A percentile compares a stretch with the other conserved stretches of the same genome.
Conservation (phyloP, 202 grass and related monocot species). For the Digitaria exilis region DNA sequence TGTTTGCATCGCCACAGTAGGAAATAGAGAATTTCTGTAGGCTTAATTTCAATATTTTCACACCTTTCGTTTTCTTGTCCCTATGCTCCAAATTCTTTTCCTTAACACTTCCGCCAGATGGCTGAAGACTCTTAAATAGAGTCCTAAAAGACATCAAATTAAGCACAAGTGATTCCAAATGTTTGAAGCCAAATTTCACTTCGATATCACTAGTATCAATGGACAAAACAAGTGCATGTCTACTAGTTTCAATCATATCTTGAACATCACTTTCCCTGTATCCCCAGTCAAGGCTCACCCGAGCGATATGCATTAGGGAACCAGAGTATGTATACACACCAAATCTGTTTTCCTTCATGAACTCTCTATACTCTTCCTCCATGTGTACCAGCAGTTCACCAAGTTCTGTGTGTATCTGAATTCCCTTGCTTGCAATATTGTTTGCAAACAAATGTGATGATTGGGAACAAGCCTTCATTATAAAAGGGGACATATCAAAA, state of each 20-base stretch:
- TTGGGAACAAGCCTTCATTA: constrained; percentile 77
- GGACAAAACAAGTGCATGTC: constrained; percentile 69
- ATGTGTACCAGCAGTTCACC: constrained; percentile 87
- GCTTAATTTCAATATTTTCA: constrained; percentile 77
- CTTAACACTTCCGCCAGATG: constrained; percentile 52
- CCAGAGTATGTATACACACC: constrained; percentile 75
- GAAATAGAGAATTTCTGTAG: constrained; percentile 76
- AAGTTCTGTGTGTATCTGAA: constrained; percentile 93
- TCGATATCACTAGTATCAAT: constrained; percentile 77
- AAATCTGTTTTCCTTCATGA: constrained; percentile 83
- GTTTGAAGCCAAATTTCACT: constrained; percentile 85
- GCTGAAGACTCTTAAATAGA: constrained; percentile 65
- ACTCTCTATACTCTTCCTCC: constrained; percentile 84
- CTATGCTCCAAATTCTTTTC: constrained; percentile 53
- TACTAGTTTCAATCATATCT: constrained; percentile 61
- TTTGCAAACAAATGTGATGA: constrained; percentile 94
- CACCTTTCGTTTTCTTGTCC: constrained; percentile 70
- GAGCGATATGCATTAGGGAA: constrained; percentile 81
- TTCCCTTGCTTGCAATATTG: constrained; percentile 91
- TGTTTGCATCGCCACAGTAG: constrained; percentile 74
- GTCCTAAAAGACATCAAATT: constrained; percentile 76
- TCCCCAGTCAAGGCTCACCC: constrained; percentile 91
- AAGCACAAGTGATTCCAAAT: constrained; percentile 74
- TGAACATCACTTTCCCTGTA: constrained; percentile 68
- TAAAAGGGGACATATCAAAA: constrained; percentile 39